Evolutionary conservation across 169 alveolate genomes (phyloP).

Genomic region (Plasmodium sp.): DNA sequence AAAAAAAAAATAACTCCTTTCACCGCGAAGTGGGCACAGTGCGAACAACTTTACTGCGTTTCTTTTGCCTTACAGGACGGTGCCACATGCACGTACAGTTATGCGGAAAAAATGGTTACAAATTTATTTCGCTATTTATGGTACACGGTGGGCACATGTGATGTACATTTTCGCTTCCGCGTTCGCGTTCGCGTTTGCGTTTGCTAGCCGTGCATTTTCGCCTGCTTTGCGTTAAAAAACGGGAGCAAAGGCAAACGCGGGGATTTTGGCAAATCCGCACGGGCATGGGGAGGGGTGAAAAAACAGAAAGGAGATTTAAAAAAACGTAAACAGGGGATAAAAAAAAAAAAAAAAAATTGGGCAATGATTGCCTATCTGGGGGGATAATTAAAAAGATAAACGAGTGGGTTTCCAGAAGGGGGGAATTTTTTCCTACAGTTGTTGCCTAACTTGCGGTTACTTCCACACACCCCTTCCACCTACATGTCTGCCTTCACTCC

Average conservation of each 20-base stretch:
- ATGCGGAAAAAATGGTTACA: background rate
- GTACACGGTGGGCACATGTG: background rate
- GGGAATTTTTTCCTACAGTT: background rate
- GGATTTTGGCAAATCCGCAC: background rate
- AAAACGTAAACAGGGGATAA: background rate
- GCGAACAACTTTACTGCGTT: background rate
- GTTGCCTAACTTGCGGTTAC: background rate
- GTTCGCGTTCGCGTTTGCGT: background rate
- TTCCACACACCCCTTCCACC: too few relatives aligned
- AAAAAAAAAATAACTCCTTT: background rate
- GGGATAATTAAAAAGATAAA: background rate
- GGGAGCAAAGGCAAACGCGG: background rate
- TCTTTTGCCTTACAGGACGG: background rate
- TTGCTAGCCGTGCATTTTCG: background rate
- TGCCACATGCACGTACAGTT: background rate
- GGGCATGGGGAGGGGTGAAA: background rate
- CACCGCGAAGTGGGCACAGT: background rate
- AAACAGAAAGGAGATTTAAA: background rate
- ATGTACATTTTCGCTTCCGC: background rate
- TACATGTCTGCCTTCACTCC: background rate
- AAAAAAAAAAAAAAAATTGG: background rate
- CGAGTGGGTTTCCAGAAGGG: background rate
- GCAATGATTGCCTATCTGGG: background rate
- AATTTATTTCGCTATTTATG: background rate
- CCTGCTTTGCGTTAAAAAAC: background rate